These are phyloP conservation scores for Puccinia hordei DNA, from an alignment of 1,284 basidiomycete genomes.

Conservation along the genomic window DNA sequence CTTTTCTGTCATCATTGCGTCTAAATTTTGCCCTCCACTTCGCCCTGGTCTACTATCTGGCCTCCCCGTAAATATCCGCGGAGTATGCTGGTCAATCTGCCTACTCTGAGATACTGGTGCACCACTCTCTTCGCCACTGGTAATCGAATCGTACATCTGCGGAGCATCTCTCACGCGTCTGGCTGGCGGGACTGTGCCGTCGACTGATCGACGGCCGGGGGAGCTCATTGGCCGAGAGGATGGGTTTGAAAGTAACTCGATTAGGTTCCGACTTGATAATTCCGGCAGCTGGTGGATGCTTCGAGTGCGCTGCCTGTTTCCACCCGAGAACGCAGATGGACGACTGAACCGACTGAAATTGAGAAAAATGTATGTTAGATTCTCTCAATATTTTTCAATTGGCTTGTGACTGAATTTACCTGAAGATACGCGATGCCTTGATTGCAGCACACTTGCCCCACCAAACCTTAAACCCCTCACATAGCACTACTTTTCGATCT, in stretches of 20 bases:
- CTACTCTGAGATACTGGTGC: not conserved
- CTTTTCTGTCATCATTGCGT: too few species aligned
- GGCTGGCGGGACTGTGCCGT: not conserved
- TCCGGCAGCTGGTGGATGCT: constrained; percentile 21
- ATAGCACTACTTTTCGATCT: constrained; percentile 24
- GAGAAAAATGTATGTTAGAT: not conserved
- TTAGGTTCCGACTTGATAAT: not conserved
- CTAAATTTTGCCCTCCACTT: not conserved
- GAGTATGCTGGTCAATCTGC: not conserved
- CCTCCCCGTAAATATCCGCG: not conserved
- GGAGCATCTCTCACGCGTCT: not conserved
- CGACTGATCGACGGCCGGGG: not conserved
- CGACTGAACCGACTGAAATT: constrained; percentile 40
- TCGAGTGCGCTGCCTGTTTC: constrained; percentile 12
- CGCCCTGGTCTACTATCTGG: not conserved
- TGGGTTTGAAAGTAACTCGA: not conserved
- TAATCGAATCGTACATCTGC: constrained; percentile 16
- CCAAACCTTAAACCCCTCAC: constrained; percentile 46
- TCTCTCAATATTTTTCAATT: not conserved
- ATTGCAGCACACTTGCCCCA: constrained; percentile 46
- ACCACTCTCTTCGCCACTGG: constrained; percentile 26
- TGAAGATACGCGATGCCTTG: constrained; percentile 42
- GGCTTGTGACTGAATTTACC: constrained; percentile 10
- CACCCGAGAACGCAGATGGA: constrained; percentile 16
- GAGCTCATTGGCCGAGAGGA: not conserved